Percentiles rank a stretch among this genome's conserved stretches.
phyloP scores from a whole-genome alignment of 2,329 filamentous ascomycete genomes.

The Fusarium floridanum region DNA sequence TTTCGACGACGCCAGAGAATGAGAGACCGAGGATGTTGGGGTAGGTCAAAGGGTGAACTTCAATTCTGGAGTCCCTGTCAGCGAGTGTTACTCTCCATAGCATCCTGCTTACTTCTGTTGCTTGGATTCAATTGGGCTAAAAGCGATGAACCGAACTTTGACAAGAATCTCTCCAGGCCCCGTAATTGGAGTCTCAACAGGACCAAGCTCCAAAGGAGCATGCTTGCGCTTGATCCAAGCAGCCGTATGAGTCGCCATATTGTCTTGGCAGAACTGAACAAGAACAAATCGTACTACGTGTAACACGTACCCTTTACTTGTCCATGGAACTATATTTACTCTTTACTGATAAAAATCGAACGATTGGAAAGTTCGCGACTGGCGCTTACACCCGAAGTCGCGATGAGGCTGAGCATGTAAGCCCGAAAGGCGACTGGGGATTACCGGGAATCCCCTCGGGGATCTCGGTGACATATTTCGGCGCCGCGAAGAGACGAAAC shows the following conservation, averaged over 20 bases:
- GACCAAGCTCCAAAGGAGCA: background rate
- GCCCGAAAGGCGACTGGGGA: background rate
- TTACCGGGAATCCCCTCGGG: conserved; percentile 25
- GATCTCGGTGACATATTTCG: background rate
- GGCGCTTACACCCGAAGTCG: background rate
- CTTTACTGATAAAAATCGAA: background rate
- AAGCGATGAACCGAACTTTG: background rate
- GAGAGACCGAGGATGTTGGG: background rate
- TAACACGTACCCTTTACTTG: background rate
- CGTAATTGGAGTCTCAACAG: background rate
- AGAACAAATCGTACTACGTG: background rate
- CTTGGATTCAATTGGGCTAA: background rate
- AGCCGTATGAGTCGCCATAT: background rate
- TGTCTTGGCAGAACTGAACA: background rate
- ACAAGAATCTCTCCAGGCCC: background rate
- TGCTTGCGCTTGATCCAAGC: background rate
- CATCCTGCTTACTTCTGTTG: background rate
- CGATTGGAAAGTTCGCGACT: background rate
- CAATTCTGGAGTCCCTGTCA: background rate
- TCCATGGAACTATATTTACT: background rate
- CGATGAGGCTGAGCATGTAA: conserved; percentile 6
- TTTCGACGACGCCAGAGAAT: background rate
- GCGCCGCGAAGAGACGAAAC: background rate
- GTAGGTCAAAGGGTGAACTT: background rate
- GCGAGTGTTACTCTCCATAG: background rate